Evolutionary conservation across 1,284 basidiomycete species (phyloP).

Genomic region (Fomitopsis pinicola): DNA sequence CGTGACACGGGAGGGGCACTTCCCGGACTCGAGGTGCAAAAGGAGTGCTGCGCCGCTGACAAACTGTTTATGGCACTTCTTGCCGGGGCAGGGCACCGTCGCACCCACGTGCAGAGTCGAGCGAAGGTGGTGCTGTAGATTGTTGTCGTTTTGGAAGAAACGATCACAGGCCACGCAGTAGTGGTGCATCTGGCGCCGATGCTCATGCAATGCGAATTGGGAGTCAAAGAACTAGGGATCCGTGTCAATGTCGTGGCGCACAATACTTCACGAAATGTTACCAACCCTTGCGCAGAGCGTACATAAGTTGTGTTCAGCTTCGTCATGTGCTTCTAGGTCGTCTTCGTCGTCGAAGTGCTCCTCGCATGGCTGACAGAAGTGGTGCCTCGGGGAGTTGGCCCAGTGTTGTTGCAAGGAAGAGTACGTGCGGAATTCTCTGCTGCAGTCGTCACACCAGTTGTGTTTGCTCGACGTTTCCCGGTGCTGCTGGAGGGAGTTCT

Average conservation of each 20-base stretch:
- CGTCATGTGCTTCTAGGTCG: conserved; percentile 9
- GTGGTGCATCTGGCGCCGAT: conserved; percentile 43
- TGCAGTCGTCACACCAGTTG: neutral
- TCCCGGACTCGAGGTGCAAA: conserved; percentile 30
- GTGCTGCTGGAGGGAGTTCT: neutral
- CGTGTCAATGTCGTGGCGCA: conserved; percentile 27
- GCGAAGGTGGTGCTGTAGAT: conserved; percentile 18
- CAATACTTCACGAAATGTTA: neutral
- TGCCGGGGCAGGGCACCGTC: conserved; percentile 18
- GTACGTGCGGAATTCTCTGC: neutral
- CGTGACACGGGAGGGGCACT: conserved; percentile 27
- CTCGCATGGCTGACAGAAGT: conserved; percentile 42
- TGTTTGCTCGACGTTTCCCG: neutral
- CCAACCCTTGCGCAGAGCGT: conserved; percentile 29
- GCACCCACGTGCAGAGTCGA: conserved; percentile 18
- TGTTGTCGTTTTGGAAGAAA: conserved; percentile 30
- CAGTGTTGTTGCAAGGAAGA: conserved; percentile 32
- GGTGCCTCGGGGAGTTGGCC: conserved; percentile 33
- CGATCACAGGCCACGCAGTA: conserved; percentile 46
- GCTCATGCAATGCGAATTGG: conserved; percentile 36
- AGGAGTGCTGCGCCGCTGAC: conserved; percentile 27
- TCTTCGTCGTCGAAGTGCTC: conserved; percentile 18
- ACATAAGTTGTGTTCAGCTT: conserved; percentile 29
- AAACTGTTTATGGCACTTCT: conserved; percentile 22
- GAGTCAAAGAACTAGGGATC: neutral